phyloP scores from a whole-genome alignment of 805 yeast species.

The Pichia ethanolica region DNA sequence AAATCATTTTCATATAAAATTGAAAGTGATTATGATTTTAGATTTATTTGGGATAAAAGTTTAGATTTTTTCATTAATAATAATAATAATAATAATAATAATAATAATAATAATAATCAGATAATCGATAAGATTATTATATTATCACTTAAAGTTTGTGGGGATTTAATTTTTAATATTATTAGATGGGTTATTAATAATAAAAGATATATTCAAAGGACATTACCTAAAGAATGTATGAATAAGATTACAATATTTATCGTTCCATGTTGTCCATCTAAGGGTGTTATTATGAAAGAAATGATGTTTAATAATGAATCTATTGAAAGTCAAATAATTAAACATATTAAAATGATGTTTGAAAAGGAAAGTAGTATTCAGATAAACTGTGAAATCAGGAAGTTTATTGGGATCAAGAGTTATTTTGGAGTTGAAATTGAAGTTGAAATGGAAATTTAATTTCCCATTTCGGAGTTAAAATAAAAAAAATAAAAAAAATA shows the following conservation, averaged over 20 bases:
- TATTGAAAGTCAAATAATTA: too few relatives aligned
- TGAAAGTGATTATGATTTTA: slow-evolving; percentile 8
- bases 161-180: slow-evolving; percentile 18
- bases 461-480: too few relatives aligned
- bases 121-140: slow-evolving; percentile 1
- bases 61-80: too few relatives aligned
- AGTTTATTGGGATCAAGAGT: too few relatives aligned
- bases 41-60: not conserved
- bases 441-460: too few relatives aligned
- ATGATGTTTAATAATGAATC: too few relatives aligned
- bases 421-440: too few relatives aligned
- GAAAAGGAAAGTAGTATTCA: too few relatives aligned
- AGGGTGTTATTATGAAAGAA: not conserved
- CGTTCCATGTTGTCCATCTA: slow-evolving; percentile 19
- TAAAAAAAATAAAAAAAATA: too few relatives aligned
- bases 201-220: not conserved
- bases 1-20: slow-evolving; percentile 3
- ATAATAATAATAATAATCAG: not conserved
- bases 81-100: too few relatives aligned
- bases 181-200: slow-evolving; percentile 10
- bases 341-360: too few relatives aligned
- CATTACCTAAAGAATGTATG: not conserved
- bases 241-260: not conserved
- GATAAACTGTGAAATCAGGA: too few relatives aligned
- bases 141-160: slow-evolving; percentile 22